These are phyloP conservation scores for Colletotrichum sp. DNA, from an alignment of 2,329 filamentous ascomycete genomes.

Conservation along the genomic window DNA sequence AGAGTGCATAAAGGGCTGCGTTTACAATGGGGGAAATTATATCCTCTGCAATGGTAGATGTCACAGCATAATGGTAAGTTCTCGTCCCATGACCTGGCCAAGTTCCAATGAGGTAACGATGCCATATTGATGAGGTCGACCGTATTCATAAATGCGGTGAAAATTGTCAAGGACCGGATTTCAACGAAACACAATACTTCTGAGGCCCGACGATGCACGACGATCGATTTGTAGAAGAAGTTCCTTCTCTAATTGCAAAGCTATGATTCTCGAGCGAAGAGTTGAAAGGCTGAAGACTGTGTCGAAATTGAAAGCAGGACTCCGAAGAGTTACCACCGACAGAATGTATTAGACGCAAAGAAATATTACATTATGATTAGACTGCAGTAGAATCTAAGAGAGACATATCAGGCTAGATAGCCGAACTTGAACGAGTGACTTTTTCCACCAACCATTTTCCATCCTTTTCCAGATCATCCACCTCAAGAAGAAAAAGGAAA, in stretches of 20 bases:
- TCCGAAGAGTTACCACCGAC: fast-evolving
- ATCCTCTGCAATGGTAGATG: fast-evolving
- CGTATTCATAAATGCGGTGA: background rate
- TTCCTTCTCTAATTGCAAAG: fast-evolving
- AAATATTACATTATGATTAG: background rate
- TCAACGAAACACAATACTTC: background rate
- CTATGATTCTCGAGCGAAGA: background rate
- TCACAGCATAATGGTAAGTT: background rate
- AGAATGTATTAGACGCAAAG: background rate
- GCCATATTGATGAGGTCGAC: fast-evolving
- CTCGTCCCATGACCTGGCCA: background rate
- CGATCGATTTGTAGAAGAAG: too few species aligned
- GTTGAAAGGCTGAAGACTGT: background rate
- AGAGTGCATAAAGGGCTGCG: background rate
- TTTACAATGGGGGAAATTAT: background rate
- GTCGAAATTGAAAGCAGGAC: fast-evolving
- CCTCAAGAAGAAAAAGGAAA: background rate
- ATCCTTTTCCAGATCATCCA: background rate
- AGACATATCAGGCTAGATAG: background rate
- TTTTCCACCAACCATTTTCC: background rate
- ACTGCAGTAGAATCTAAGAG: background rate
- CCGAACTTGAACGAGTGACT: background rate
- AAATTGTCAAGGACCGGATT: fast-evolving
- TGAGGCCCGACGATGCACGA: background rate
- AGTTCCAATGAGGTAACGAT: fast-evolving